Evolutionary conservation across 192 early-diverging fungal genomes (phyloP).

Genomic region (Coemansia sp.): DNA sequence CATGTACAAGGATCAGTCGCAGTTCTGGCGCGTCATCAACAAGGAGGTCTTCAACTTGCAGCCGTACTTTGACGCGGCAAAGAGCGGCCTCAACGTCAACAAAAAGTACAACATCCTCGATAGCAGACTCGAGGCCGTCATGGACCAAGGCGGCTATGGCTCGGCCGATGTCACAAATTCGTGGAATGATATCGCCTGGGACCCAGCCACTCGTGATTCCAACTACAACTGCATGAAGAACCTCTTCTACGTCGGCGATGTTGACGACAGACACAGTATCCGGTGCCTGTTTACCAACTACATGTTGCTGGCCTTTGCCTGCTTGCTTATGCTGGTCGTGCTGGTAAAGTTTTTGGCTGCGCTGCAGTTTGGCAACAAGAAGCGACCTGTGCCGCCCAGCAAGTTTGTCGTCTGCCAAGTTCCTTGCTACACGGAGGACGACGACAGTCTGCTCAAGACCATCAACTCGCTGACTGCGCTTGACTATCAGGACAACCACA

Average conservation of each 20-base stretch:
- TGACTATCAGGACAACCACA: conserved; percentile 87
- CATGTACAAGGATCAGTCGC: conserved; percentile 51
- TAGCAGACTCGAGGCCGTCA: conserved; percentile 19
- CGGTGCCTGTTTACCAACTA: conserved; percentile 86
- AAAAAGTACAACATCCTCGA: conserved; percentile 61
- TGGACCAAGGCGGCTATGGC: conserved; percentile 58
- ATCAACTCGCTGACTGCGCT: conserved; percentile 79
- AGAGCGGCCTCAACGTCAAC: conserved; percentile 25
- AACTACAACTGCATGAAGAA: conserved; percentile 78
- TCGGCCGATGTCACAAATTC: conserved; percentile 45
- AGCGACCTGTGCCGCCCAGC: conserved; percentile 81
- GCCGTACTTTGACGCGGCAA: conserved; percentile 55
- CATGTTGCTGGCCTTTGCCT: conserved; percentile 77
- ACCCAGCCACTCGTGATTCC: conserved; percentile 26
- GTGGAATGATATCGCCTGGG: conserved; percentile 50
- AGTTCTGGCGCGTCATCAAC: conserved; percentile 64
- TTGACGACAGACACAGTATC: conserved; percentile 78
- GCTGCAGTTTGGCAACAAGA: conserved; percentile 70
- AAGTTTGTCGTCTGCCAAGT: conserved; percentile 97
- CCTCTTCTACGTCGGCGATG: conserved; percentile 79
- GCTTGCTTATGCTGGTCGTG: conserved; percentile 79
- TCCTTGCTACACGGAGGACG: conserved; percentile 95
- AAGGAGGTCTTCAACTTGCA: conserved; percentile 71
- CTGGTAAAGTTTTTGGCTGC: conserved; percentile 81
- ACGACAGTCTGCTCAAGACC: conserved; percentile 85